A percentile compares a stretch with the other conserved stretches of the same genome.
Evolutionary conservation across 495 filamentous ascomycete genomes (phyloP).

Genomic region (Chaetomium cochliodes): DNA sequence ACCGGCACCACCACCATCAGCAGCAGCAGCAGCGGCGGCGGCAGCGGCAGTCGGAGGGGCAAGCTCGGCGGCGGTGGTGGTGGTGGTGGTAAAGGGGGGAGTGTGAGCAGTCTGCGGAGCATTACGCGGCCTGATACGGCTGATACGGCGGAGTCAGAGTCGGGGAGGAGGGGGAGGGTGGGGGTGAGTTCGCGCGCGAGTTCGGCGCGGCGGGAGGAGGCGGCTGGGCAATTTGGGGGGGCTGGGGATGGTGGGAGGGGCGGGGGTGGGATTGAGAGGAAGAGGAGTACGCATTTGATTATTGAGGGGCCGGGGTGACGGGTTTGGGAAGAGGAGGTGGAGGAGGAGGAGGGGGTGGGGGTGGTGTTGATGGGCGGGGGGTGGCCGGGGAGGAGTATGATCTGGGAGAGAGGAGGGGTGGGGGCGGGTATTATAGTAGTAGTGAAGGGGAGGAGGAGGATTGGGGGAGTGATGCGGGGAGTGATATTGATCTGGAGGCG

Average conservation of each 20-base stretch:
- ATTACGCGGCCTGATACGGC: slow-evolving; percentile 6
- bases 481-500: slow-evolving; percentile 29
- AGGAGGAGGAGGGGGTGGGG: too few relatives aligned
- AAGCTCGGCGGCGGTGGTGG: too few relatives aligned
- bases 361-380: not conserved
- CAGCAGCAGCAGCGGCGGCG: too few relatives aligned
- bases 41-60: too few relatives aligned
- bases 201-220: too few relatives aligned
- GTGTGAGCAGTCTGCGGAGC: slow-evolving; percentile 24
- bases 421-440: not conserved
- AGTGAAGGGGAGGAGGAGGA: not conserved
- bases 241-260: not conserved
- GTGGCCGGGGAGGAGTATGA: slow-evolving; percentile 13
- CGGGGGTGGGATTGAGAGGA: not conserved
- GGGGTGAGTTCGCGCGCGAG: not conserved
- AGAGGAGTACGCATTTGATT: not conserved
- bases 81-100: too few relatives aligned
- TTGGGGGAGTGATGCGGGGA: not conserved
- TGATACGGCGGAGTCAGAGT: not conserved
- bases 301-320: not conserved
- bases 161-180: not conserved
- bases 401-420: slow-evolving; percentile 1
- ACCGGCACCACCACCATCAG: too few relatives aligned
- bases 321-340: too few relatives aligned
- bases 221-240: too few relatives aligned